Base-by-base conservation (phyloP, 192 early-diverging fungal genomes). In the Linnemannia elongata region DNA sequence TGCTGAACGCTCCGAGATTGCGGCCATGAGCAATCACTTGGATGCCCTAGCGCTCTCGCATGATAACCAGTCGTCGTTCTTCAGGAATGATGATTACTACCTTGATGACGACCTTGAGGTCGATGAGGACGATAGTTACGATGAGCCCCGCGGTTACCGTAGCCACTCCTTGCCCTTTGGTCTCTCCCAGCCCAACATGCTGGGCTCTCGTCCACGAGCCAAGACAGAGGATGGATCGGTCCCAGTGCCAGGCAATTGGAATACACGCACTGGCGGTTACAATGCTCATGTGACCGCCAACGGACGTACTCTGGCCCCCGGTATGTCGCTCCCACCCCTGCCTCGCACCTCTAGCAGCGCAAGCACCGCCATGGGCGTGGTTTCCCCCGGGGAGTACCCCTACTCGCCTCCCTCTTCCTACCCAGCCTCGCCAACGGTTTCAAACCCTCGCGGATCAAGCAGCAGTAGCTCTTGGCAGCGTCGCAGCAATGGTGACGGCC, bases 341-440 rank as follows among this genome's bases (percentile, higher is more conserved):
- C 75, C 90, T 30, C 85, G 88, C 52, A 82, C 74, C 15, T 79
- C 72, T 68, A 85, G 79, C 83, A 80, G 75, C n/a, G 69, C 77
- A 42, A 83, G 74, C 69, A 82, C 83, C 10, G 72, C 84, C 55
- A 87, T 86, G 85, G 73, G 80, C 27, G 84, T 82, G 6, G 82
- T 87, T 41, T 81, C 82, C 20, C 75, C 83, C 36, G 78, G 89
- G 13, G 88, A 85, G 49, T 91, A 89, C 73, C 89, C 88, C 12
- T 86, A 84, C 47, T 91, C 91, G 17, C 91, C 93, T 42, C 92
- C 92, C 10, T 89, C 90, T 22, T 93, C 93, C 30, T 89, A 91
- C 42, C 93, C 91, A 44, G 88, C 89, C 10, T 93, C 93, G 9
- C 91, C 91, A n/a, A 91, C 90, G 33, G 54, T 89, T 85, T 73